Conservation (phyloP, 75 land plant species). For the Pinus tabuliformis region DNA sequence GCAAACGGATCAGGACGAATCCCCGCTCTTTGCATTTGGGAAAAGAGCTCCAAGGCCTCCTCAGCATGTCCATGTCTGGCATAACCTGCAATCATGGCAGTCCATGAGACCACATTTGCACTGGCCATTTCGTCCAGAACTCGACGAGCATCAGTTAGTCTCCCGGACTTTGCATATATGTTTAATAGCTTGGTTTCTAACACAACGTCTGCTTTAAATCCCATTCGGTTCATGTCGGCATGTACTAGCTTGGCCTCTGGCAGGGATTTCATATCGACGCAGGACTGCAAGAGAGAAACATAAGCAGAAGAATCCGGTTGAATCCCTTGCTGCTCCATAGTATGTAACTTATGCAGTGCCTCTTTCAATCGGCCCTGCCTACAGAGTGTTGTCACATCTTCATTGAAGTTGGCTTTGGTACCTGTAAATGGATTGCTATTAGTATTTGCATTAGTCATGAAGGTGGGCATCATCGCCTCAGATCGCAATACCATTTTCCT, state of each 20-base stretch:
- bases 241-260: background rate
- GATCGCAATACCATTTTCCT: no score
- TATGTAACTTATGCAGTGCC: no score
- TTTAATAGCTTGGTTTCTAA: slow-evolving; percentile 1
- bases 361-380: no score
- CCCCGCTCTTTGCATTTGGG: slow-evolving; percentile 14
- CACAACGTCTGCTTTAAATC: background rate
- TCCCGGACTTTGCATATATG: slow-evolving; percentile 9
- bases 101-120: slow-evolving; percentile 7
- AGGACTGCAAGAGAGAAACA: no score
- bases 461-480: no score
- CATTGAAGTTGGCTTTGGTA: no score
- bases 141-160: background rate
- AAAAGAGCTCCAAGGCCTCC: slow-evolving; percentile 9
- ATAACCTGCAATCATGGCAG: slow-evolving; percentile 12
- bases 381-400: no score
- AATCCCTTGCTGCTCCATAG: no score
- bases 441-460: no score
- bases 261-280: no score
- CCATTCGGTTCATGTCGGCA: background rate
- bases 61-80: background rate
- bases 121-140: slow-evolving; percentile 1
- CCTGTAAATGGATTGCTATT: no score
- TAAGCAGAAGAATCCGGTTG: no score
- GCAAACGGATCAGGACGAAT: slow-evolving; percentile 5